phyloP scores from a whole-genome alignment of 106 monocot species.

The Iris macrosiphon region DNA sequence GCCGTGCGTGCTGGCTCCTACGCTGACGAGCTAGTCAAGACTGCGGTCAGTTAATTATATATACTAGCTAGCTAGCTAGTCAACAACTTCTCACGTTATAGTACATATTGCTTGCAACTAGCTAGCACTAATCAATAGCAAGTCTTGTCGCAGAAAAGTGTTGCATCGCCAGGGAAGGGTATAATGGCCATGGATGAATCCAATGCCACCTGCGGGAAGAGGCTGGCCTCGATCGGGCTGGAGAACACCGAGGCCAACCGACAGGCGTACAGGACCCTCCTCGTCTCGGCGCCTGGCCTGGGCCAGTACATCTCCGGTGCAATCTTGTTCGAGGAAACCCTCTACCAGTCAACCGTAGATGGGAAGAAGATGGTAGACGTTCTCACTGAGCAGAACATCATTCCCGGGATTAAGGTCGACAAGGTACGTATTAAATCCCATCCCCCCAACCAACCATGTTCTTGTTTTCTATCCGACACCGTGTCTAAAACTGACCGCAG shows the following conservation, averaged over 20 bases:
- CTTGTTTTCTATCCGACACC: no score
- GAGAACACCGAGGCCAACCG: conserved; percentile 99
- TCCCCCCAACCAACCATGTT: background rate
- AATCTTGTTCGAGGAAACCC: conserved; percentile 95
- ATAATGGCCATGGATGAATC: conserved; percentile 98
- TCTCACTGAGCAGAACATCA: conserved; percentile 65
- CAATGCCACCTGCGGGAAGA: conserved; percentile 91
- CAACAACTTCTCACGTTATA: no score
- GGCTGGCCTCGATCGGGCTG: conserved; percentile 87
- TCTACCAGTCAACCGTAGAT: conserved; percentile 75
- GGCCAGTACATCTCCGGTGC: conserved; percentile 93
- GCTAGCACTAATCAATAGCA: background rate
- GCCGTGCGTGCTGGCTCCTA: conserved; percentile 62
- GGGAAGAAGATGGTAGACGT: conserved; percentile 97
- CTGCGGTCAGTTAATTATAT: conserved; percentile 65
- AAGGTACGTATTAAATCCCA: conserved; percentile 87
- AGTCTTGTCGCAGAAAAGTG: conserved; percentile 59
- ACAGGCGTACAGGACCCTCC: conserved; percentile 89
- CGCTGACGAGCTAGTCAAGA: conserved; percentile 88
- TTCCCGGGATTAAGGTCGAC: conserved; percentile 95
- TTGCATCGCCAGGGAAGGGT: conserved; percentile 89
- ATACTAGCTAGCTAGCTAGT: no score
- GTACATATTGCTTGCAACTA: no score
- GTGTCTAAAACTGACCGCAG: no score
- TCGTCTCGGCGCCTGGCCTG: conserved; percentile 63